Base-by-base conservation (phyloP, 441 rosid genomes). In the Populus trichocarpa region DNA sequence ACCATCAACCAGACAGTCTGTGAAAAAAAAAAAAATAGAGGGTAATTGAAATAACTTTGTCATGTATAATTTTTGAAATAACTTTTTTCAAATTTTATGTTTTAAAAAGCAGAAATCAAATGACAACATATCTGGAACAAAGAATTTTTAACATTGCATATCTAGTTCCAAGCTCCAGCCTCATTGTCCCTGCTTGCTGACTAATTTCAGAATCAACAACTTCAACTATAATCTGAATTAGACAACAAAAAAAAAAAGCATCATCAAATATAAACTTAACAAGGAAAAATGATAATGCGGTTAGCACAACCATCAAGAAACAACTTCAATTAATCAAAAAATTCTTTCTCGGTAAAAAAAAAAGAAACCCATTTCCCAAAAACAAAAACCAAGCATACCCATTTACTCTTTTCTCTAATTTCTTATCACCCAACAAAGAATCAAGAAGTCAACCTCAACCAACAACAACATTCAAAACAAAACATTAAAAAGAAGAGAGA, bases 351-450 rank as follows among this genome's bases (percentile, higher is more conserved):
- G 16, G 33, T 20, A 4, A 12, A 26, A 67, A 38, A 4, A 30
- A 4, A 14, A 35, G 63, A 74, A 74, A 63, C 66, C 67, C 40
- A 46, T 68, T n/a, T 8, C 36, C 32, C 70, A 61, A 72, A 72
- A 18, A 38, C 6, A 32, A 61, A 80, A 75, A 36, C 9, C 6
- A 36, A 75, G 18, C 5, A 32, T 26, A 50, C 74, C 72, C 68
- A 63, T 74, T 67, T 28, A 20, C 22, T 30, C 36, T 7, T 22
- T 68, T 46, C 77, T 25, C 63, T 80, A 66, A 35, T 33, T 25
- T 61, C 20, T 28, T 74, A 61, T 61, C 75, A 69, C 3, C 68
- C 72, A 75, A 22, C 3, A 76, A 71, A n/a, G 35, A 20, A 59
- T 50, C 4, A 6, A 36, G 61, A 33, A 2, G 25, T 26, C 9